Evolutionary conservation across 306 rosid species (phyloP), one percentile per base, ranked within the genome.

Genomic region (Vigna angularis): DNA sequence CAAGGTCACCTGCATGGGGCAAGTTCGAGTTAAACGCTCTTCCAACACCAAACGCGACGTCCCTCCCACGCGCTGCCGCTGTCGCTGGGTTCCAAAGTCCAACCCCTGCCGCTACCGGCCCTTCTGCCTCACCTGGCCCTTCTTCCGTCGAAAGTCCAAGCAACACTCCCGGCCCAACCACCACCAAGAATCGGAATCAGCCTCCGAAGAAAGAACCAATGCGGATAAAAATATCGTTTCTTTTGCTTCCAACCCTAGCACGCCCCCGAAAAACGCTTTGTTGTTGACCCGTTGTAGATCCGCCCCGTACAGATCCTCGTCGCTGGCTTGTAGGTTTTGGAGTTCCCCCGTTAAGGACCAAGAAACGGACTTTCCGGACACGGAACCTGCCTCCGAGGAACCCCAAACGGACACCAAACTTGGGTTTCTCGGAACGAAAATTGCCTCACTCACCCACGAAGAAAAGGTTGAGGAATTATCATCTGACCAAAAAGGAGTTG

Each of bases 1-100:
- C 0, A 96, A 96, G 50, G 99, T 96, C 73, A 96, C 99, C 6
- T 96, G 99, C 94, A 96, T 96, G 90, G 99, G 99, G 1, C 98
- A 96, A 77, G 99, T 96, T 1, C 85, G 94, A 16, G 96, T 87
- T 70, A 65, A 80, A 53, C 88, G 91, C 76, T 74, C 96, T 32
- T 77, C 96, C 76, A 17, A 72, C 1, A 65, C 42, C 15, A 55
- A 78, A 57, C 47, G 72, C 9, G 81, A 66, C 57, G 49, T 36
- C 17, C 38, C 81, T n/a, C 77, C 83, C 12, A 3, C 79, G 20
- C 34, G 70, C 32, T 67, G 82, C 36, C 45, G 86, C 48, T 87
- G 85, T 36, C 59, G 63, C 20, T 92, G 92, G 96, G 64, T 89
- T 79, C 81, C 61, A 4, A 72, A 74, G 40, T 78, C 83, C 78